Percentiles rank a stretch among this genome's conserved stretches.
Evolutionary conservation across 2,329 filamentous ascomycete genomes (phyloP).

Genomic region (Cercospora sp.): DNA sequence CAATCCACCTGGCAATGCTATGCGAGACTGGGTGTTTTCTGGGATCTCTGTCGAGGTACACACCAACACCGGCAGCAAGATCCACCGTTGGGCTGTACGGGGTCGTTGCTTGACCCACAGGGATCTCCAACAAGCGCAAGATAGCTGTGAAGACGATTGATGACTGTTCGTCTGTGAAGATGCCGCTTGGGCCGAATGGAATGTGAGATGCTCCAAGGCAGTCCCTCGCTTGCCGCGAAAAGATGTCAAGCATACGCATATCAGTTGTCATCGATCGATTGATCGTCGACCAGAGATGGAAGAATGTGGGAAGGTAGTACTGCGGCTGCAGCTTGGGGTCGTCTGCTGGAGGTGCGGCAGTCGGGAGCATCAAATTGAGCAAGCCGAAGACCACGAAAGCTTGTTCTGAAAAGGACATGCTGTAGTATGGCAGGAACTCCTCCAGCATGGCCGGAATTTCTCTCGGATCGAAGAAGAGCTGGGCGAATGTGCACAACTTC

Average conservation of each 20-base stretch:
- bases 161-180: conserved; percentile 90
- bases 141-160: conserved; percentile 91
- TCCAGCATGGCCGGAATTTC: conserved; percentile 72
- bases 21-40: conserved; percentile 91
- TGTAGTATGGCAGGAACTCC: conserved; percentile 66
- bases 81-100: conserved; percentile 82
- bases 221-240: conserved; percentile 84
- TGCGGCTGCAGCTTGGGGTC: conserved; percentile 78
- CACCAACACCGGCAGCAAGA: conserved; percentile 75
- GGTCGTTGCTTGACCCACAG: conserved; percentile 91
- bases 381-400: conserved; percentile 90
- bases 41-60: conserved; percentile 87
- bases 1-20: conserved; percentile 88
- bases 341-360: conserved; percentile 70
- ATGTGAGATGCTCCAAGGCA: conserved; percentile 73
- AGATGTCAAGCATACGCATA: conserved; percentile 81
- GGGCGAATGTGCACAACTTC: conserved; percentile 86
- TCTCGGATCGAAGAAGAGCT: conserved; percentile 87
- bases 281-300: conserved; percentile 93
- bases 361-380: conserved; percentile 85
- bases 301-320: conserved; percentile 87
- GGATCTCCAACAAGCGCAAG: conserved; percentile 86
- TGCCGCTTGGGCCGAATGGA: conserved; percentile 79
- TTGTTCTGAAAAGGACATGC: conserved; percentile 85
- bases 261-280: conserved; percentile 87